Evolutionary conservation across 192 early-diverging fungal genomes (phyloP).

Genomic region (Entomortierella chlamydospora): DNA sequence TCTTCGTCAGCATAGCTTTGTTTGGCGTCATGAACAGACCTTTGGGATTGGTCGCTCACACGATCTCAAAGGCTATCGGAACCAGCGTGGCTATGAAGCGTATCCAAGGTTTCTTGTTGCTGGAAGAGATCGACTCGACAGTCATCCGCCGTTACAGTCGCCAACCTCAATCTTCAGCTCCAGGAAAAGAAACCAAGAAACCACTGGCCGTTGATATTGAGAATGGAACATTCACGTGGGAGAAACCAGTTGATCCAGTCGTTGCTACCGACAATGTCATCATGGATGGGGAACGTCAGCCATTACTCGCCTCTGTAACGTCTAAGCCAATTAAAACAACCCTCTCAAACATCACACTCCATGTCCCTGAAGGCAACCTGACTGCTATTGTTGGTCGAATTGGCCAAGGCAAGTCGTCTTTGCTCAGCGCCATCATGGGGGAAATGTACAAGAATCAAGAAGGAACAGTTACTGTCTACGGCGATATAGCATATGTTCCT

Average conservation of each 20-base stretch:
- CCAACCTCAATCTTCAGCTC: not conserved
- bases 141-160: slow-evolving; percentile 29
- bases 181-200: not conserved
- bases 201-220: slow-evolving; percentile 22
- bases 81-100: slow-evolving; percentile 67
- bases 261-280: not conserved
- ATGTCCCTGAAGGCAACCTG: slow-evolving; percentile 36
- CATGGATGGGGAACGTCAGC: slow-evolving; percentile 13
- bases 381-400: slow-evolving; percentile 40
- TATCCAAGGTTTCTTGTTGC: slow-evolving; percentile 56
- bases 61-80: slow-evolving; percentile 64
- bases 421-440: slow-evolving; percentile 78
- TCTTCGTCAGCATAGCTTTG: slow-evolving; percentile 74
- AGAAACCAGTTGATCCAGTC: slow-evolving; percentile 9
- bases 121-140: slow-evolving; percentile 45
- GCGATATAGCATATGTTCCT: slow-evolving; percentile 61
- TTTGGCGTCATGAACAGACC: slow-evolving; percentile 72
- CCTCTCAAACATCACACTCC: slow-evolving; percentile 49
- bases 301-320: slow-evolving; percentile 2
- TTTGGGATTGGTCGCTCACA: slow-evolving; percentile 64
- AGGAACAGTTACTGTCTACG: slow-evolving; percentile 69
- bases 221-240: slow-evolving; percentile 37
- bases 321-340: not conserved
- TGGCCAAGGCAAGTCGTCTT: slow-evolving; percentile 80
- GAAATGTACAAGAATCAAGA: slow-evolving; percentile 76